Percentiles rank a stretch among this genome's conserved stretches.
Conservation (phyloP, 164 flowering plant species). For the Sextonia rubra region DNA sequence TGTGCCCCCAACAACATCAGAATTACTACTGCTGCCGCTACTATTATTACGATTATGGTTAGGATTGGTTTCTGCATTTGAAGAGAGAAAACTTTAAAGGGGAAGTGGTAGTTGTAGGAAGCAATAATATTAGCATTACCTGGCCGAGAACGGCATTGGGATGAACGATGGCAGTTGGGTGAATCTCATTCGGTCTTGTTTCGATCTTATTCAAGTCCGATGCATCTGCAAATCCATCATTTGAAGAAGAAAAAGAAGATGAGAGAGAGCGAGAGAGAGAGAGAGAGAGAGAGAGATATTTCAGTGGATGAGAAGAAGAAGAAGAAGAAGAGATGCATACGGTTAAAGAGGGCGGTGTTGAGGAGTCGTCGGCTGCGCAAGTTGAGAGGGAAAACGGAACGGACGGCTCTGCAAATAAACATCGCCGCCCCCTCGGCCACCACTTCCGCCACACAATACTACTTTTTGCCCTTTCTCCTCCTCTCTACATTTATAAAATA, state of each 20-base stretch:
- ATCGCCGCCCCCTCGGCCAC: conserved; percentile 1
- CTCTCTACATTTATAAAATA: too few relatives aligned
- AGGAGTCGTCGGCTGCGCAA: background rate
- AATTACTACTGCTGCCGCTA: too few relatives aligned
- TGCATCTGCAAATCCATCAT: conserved; percentile 13
- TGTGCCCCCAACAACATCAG: too few relatives aligned
- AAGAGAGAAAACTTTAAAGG: background rate
- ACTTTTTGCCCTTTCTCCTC: too few relatives aligned
- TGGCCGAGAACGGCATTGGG: conserved; percentile 56
- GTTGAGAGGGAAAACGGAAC: background rate
- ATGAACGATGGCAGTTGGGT: conserved; percentile 47
- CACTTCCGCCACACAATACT: too few relatives aligned
- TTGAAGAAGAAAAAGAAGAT: background rate
- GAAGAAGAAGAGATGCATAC: background rate
- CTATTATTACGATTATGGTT: too few relatives aligned
- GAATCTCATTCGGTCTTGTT: conserved; percentile 24
- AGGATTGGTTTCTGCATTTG: too few relatives aligned
- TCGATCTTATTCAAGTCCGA: conserved; percentile 10
- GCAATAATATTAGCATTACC: conserved; percentile 17
- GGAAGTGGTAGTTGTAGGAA: background rate
- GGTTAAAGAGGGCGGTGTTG: background rate
- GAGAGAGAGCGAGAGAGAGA: background rate
- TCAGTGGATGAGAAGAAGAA: background rate
- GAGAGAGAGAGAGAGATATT: background rate
- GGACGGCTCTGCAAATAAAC: background rate